Evolutionary conservation across 257 asterid genomes (phyloP).

Genomic region (Primulina huaijiensis): DNA sequence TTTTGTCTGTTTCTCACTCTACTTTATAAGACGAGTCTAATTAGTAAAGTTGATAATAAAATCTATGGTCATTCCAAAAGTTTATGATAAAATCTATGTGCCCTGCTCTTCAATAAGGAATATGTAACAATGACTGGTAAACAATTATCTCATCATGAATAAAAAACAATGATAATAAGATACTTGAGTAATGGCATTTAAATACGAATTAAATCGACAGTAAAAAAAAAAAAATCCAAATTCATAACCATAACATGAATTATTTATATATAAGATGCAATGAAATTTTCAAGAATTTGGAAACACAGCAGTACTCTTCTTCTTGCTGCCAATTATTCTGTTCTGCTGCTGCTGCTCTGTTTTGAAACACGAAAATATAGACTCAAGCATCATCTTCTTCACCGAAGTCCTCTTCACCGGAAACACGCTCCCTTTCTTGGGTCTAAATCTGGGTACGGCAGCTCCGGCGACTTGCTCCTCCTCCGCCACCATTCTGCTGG

Average conservation of each 20-base stretch:
- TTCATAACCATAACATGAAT: neutral
- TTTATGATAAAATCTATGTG: too few relatives aligned
- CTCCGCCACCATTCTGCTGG: neutral
- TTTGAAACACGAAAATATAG: constrained; percentile 12
- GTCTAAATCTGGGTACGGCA: neutral
- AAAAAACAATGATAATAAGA: too few relatives aligned
- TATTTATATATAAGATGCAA: too few relatives aligned
- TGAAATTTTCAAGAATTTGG: constrained; percentile 4
- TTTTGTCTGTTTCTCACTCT: too few relatives aligned
- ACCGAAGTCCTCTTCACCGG: constrained; percentile 41
- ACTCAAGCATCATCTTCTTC: constrained; percentile 29
- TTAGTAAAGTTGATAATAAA: too few relatives aligned
- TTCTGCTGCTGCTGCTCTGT: neutral
- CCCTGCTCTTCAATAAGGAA: too few relatives aligned
- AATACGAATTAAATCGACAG: too few relatives aligned
- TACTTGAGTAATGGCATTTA: too few relatives aligned
- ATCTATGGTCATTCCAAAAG: too few relatives aligned
- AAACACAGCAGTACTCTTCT: constrained; percentile 4
- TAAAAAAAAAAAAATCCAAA: neutral
- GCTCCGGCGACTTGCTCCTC: neutral
- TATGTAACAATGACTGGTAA: too few relatives aligned
- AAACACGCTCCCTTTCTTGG: constrained; percentile 37
- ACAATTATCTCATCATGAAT: too few relatives aligned
- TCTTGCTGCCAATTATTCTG: neutral
- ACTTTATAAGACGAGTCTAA: too few relatives aligned